Percentiles rank a stretch among this genome's conserved stretches.
These are phyloP conservation scores for Microstegium vimineum DNA, from an alignment of 176 grass and related monocot species.

Conservation along the genomic window DNA sequence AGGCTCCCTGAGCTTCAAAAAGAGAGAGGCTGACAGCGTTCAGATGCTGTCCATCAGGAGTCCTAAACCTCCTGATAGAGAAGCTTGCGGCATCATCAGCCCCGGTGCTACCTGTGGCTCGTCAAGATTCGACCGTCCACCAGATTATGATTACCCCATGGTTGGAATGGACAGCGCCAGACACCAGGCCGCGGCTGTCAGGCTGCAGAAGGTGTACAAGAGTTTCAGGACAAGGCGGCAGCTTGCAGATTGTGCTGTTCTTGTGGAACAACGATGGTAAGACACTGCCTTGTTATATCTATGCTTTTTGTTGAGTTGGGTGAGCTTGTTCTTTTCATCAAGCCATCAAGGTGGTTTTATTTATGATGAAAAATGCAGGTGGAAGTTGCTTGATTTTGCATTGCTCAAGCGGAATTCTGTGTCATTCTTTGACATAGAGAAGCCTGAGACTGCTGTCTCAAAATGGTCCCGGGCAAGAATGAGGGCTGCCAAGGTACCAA, in stretches of 20 bases:
- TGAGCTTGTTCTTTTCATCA: not conserved
- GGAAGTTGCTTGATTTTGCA: constrained; percentile 79
- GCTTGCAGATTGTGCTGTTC: constrained; percentile 73
- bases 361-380: constrained; percentile 39
- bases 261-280: constrained; percentile 82
- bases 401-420: constrained; percentile 78
- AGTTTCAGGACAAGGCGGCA: constrained; percentile 78
- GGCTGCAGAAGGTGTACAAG: constrained; percentile 88
- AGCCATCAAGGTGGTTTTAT: not conserved
- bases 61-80: constrained; percentile 17
- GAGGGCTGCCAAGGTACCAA: constrained; percentile 65
- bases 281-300: not conserved
- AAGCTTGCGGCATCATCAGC: not conserved
- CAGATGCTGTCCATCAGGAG: constrained; percentile 38
- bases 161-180: constrained; percentile 33
- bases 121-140: constrained; percentile 37
- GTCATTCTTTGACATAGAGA: constrained; percentile 75
- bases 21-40: constrained; percentile 38
- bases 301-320: not conserved
- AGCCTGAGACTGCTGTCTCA: constrained; percentile 58
- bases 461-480: constrained; percentile 73
- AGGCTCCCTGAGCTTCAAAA: constrained; percentile 60
- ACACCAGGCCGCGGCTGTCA: constrained; percentile 65
- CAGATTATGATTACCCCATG: constrained; percentile 26
- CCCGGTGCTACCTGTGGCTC: too few relatives aligned